Conservation (phyloP, 2,329 filamentous ascomycete genomes). For the Penicillium frequentans region DNA sequence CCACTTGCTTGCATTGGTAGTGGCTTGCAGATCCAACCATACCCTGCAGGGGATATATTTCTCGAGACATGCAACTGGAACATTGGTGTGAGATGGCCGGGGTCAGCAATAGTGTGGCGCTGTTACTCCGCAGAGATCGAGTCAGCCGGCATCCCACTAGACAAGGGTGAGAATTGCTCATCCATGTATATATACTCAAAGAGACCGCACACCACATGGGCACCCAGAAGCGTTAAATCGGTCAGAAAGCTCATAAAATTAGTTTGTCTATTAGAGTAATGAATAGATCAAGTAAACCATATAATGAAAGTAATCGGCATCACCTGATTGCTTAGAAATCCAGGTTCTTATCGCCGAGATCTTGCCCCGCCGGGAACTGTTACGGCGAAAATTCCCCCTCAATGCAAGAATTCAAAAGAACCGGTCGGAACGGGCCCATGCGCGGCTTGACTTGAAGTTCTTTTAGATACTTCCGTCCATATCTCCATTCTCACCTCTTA, state of each 20-base stretch:
- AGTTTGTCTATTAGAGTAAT: not conserved
- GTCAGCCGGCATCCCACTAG: not conserved
- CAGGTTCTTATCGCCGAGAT: slow-evolving; percentile 22
- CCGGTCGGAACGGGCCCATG: slow-evolving; percentile 18
- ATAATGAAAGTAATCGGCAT: slow-evolving; percentile 4
- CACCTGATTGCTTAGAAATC: slow-evolving; percentile 26
- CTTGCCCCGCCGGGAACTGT: slow-evolving; percentile 19
- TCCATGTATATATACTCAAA: not conserved
- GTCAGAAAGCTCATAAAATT: not conserved
- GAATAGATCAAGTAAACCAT: not conserved
- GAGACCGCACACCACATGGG: not conserved
- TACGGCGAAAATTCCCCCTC: slow-evolving; percentile 21
- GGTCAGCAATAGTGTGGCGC: not conserved
- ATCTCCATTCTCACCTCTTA: not conserved
- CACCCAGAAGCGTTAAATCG: not conserved
- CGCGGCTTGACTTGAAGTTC: slow-evolving; percentile 3
- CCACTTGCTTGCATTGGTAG: not conserved
- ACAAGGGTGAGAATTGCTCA: not conserved
- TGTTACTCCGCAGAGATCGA: slow-evolving; percentile 1
- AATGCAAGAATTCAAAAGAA: slow-evolving; percentile 25
- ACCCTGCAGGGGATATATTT: not conserved
- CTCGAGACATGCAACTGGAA: not conserved
- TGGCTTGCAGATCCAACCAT: slow-evolving; percentile 3
- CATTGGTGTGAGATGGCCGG: not conserved
- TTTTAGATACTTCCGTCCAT: not conserved